These are phyloP conservation scores for Neostapfia colusana DNA, from an alignment of 176 grass and related monocot genomes.

Conservation along the genomic window DNA sequence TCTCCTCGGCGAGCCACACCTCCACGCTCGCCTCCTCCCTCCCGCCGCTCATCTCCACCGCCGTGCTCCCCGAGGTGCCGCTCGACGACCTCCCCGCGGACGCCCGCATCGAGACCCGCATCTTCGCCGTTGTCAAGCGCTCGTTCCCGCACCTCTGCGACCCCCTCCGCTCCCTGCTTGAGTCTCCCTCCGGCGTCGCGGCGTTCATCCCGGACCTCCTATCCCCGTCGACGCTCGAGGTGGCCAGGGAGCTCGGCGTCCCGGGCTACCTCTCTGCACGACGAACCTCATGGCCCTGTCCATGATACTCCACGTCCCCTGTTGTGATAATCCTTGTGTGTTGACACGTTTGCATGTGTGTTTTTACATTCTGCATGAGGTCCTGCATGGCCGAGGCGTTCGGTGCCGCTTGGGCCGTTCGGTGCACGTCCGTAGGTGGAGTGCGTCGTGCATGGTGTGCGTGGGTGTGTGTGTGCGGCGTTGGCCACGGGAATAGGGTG, in stretches of 20 bases:
- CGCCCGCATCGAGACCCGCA: neutral
- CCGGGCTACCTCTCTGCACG: constrained; percentile 51
- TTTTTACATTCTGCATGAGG: too few relatives aligned
- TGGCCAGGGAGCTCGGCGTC: constrained; percentile 45
- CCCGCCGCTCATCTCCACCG: constrained; percentile 32
- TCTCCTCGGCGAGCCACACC: constrained; percentile 28
- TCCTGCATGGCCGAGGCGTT: too few relatives aligned
- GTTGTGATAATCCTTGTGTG: too few relatives aligned
- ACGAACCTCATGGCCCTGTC: constrained; percentile 35
- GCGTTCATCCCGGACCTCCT: constrained; percentile 55
- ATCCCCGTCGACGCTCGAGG: constrained; percentile 28
- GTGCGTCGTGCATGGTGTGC: too few relatives aligned
- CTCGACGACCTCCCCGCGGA: constrained; percentile 52
- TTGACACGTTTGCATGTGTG: too few relatives aligned
- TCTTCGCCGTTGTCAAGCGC: constrained; percentile 28
- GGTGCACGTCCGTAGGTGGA: too few relatives aligned
- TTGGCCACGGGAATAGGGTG: too few relatives aligned
- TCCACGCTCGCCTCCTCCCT: constrained; percentile 34
- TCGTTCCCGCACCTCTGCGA: constrained; percentile 25
- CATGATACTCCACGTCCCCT: constrained; percentile 25
- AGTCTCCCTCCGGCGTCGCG: neutral
- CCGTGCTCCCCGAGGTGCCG: constrained; percentile 46
- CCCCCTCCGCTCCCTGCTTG: constrained; percentile 29
- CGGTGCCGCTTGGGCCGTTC: too few relatives aligned
- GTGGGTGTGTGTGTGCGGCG: too few relatives aligned